Evolutionary conservation across 768 basidiomycete genomes (phyloP).

Genomic region (Hypholoma fasciculare): DNA sequence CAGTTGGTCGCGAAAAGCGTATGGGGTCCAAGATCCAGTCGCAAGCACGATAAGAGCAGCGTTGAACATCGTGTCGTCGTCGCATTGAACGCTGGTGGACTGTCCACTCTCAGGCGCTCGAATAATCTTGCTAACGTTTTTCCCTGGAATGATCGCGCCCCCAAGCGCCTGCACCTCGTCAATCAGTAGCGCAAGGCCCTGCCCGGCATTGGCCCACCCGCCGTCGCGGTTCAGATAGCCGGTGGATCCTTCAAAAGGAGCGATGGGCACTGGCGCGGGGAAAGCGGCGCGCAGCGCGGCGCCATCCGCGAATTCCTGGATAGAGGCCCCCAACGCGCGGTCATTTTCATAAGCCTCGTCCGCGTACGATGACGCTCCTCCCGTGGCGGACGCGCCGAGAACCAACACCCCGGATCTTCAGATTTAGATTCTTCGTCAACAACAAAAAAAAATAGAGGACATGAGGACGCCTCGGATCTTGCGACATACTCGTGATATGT

Average conservation of each 20-base stretch:
- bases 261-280: slow-evolving; percentile 38
- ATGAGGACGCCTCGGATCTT: slow-evolving; percentile 18
- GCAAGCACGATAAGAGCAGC: slow-evolving; percentile 71
- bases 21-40: slow-evolving; percentile 85
- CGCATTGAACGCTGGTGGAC: slow-evolving; percentile 62
- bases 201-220: slow-evolving; percentile 83
- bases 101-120: slow-evolving; percentile 29
- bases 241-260: slow-evolving; percentile 31
- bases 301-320: slow-evolving; percentile 37
- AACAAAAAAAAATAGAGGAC: not conserved
- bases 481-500: slow-evolving; percentile 78
- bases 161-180: slow-evolving; percentile 56
- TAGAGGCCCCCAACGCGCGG: slow-evolving; percentile 49
- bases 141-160: slow-evolving; percentile 59
- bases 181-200: slow-evolving; percentile 60
- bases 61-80: slow-evolving; percentile 51
- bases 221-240: slow-evolving; percentile 78
- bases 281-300: slow-evolving; percentile 49
- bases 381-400: slow-evolving; percentile 37
- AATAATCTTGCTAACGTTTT: slow-evolving; percentile 52
- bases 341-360: slow-evolving; percentile 66
- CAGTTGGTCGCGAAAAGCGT: slow-evolving; percentile 60
- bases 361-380: slow-evolving; percentile 37
- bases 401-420: slow-evolving; percentile 70
- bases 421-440: not conserved